Evolutionary conservation across 169 alveolate species (phyloP).

Genomic region (Plasmodium adleri): DNA sequence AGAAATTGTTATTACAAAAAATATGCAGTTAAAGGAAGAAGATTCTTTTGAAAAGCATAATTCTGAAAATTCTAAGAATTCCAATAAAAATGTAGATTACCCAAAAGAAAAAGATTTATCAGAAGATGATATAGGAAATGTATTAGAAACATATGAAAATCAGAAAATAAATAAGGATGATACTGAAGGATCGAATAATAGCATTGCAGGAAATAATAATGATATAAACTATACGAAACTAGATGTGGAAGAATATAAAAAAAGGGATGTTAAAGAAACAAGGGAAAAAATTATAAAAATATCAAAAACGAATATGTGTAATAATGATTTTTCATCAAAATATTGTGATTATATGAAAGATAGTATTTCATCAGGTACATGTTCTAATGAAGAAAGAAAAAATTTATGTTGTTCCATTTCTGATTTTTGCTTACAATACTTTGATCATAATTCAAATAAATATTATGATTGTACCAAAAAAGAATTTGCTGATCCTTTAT

Average conservation of each 20-base stretch:
- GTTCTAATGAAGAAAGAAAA: slow-evolving; percentile 42
- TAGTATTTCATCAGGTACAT: slow-evolving; percentile 42
- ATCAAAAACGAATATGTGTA: slow-evolving; percentile 31
- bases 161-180: slow-evolving; percentile 9
- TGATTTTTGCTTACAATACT: slow-evolving; percentile 54
- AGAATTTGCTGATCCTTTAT: slow-evolving; percentile 45
- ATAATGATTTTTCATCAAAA: slow-evolving; percentile 41
- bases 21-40: background rate
- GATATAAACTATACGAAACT: slow-evolving; percentile 8
- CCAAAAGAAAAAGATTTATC: background rate
- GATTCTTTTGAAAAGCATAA: slow-evolving; percentile 1
- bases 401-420: slow-evolving; percentile 51
- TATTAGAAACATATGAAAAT: background rate
- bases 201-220: slow-evolving; percentile 10
- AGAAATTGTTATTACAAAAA: slow-evolving; percentile 1
- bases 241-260: slow-evolving; percentile 27
- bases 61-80: slow-evolving; percentile 1
- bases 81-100: slow-evolving; percentile 6
- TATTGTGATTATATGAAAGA: slow-evolving; percentile 59
- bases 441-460: slow-evolving; percentile 58
- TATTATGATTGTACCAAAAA: slow-evolving; percentile 51
- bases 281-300: slow-evolving; percentile 51
- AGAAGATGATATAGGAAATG: no score
- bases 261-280: slow-evolving; percentile 29
- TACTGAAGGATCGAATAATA: background rate